Evolutionary conservation across 2,329 filamentous ascomycete genomes (phyloP), one percentile per base, ranked within the genome.

Genomic region (Trichothecium roseum): DNA sequence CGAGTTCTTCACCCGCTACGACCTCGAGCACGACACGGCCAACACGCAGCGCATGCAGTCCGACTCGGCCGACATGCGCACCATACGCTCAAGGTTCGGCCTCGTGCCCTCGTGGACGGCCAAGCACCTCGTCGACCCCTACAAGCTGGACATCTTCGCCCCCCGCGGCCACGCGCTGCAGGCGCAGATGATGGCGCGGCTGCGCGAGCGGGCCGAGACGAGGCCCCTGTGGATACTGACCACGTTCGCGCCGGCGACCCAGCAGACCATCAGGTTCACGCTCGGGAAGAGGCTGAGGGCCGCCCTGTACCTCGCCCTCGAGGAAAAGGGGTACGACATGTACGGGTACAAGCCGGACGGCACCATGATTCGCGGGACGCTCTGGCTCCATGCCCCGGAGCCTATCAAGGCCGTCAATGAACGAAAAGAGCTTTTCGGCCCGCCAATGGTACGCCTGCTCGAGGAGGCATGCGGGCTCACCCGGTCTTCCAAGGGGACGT

Each of bases 201-300:
- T 56, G 37, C 47, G 44, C n/a, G 40, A 37, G 3, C 55, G 48
- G 37, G 15, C 43, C 4, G 34, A 34, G 8, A 41, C 52, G 16
- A 39, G 53, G 28, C 51, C 55, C 20, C 42, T 62, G 13, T 62
- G 58, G 58, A 37, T 58, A 8, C 44, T 54, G 28, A 40, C 46
- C 3, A 46, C 49, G 15, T 22, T 33, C 9, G 37, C 38, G 3
- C 40, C 35, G 8, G 32, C 34, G 8, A 30, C 30, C 2, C 39
- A 41, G 8, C 38, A 44, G 6, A 42, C 59, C 4, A 52, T 59
- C 17, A 46, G 48, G 20, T 41, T 35, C 15, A 34, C 49, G 14
- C 44, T 47, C 9, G 40, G 42, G 38, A 42, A 48, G 24, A 46
- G 51, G 18, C 12, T 60, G 24, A 45, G 45, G 13, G 32, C 40